These are phyloP conservation scores for Leptoxyphium fumago DNA, from an alignment of 2,329 filamentous ascomycete genomes.

Conservation along the genomic window DNA sequence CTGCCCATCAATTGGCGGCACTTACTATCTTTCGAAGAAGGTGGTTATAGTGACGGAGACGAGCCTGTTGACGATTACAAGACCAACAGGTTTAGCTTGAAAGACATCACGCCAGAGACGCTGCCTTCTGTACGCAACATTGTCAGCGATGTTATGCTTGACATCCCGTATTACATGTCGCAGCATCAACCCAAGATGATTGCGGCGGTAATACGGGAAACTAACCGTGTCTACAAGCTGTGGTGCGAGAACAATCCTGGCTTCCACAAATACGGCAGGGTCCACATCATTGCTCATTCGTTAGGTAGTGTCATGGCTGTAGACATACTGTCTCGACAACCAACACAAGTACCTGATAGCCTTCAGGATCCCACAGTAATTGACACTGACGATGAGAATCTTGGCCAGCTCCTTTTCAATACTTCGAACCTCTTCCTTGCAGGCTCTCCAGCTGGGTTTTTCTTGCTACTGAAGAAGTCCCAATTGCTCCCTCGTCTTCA, in stretches of 20 bases:
- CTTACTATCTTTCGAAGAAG: conserved; percentile 74
- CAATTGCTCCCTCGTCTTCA: conserved; percentile 62
- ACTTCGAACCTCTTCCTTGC: conserved; percentile 79
- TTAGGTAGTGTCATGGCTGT: conserved; percentile 89
- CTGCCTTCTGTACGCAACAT: conserved; percentile 82
- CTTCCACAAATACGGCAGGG: conserved; percentile 61
- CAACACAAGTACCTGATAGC: conserved; percentile 47
- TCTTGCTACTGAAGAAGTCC: conserved; percentile 66
- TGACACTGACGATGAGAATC: conserved; percentile 11
- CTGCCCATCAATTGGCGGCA: conserved; percentile 91
- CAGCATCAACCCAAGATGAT: conserved; percentile 95
- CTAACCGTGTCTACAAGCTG: conserved; percentile 85
- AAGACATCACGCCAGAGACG: conserved; percentile 82
- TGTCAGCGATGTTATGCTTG: conserved; percentile 95
- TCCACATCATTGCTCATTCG: conserved; percentile 87
- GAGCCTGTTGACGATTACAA: conserved; percentile 35
- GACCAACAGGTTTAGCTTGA: conserved; percentile 51
- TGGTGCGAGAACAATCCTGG: conserved; percentile 91
- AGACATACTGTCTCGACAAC: conserved; percentile 80
- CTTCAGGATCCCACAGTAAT: conserved; percentile 18
- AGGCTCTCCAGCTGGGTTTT: conserved; percentile 85
- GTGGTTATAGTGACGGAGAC: conserved; percentile 40
- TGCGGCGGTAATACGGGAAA: conserved; percentile 70
- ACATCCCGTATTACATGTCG: conserved; percentile 95
- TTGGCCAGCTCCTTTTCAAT: conserved; percentile 69